Percentiles rank a stretch among this genome's conserved stretches.
Evolutionary conservation across 345 rosid genomes (phyloP).

Genomic region (Aquilaria yunnanensis): DNA sequence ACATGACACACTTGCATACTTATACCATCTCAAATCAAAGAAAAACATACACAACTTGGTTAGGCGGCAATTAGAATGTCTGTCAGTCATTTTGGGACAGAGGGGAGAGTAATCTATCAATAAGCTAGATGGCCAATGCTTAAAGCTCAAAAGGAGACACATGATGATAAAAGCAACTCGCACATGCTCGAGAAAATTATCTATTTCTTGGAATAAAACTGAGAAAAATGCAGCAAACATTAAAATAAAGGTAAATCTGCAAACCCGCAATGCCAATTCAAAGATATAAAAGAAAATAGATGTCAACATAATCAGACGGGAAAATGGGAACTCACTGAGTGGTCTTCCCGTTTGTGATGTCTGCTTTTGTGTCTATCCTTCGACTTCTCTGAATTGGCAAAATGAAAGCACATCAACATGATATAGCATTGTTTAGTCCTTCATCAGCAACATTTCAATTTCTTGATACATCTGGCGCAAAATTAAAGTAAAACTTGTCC

Average conservation of each 20-base stretch:
- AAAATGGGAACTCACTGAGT: slow-evolving; percentile 38
- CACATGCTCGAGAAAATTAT: neutral
- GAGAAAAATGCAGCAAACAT: neutral
- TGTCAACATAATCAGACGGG: neutral
- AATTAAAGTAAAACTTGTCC: neutral
- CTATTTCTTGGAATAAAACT: neutral
- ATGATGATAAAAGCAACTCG: neutral
- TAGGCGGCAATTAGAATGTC: neutral
- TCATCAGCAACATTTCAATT: neutral
- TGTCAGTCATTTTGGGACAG: slow-evolving; percentile 1
- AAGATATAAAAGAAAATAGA: neutral
- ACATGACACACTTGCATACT: too few relatives aligned
- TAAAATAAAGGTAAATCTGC: too few relatives aligned
- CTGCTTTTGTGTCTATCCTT: slow-evolving; percentile 57
- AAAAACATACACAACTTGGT: too few relatives aligned
- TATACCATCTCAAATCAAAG: too few relatives aligned
- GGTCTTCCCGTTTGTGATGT: slow-evolving; percentile 31
- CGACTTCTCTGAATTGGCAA: slow-evolving; percentile 50
- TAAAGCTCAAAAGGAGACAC: neutral
- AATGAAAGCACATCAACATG: slow-evolving; percentile 21
- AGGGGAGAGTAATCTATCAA: neutral
- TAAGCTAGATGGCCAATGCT: neutral
- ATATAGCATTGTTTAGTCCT: slow-evolving; percentile 7
- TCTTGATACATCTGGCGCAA: neutral
- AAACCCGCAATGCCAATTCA: too few relatives aligned